phyloP scores from a whole-genome alignment of 192 early-diverging fungal species.

The Paraglomus brasilianum region DNA sequence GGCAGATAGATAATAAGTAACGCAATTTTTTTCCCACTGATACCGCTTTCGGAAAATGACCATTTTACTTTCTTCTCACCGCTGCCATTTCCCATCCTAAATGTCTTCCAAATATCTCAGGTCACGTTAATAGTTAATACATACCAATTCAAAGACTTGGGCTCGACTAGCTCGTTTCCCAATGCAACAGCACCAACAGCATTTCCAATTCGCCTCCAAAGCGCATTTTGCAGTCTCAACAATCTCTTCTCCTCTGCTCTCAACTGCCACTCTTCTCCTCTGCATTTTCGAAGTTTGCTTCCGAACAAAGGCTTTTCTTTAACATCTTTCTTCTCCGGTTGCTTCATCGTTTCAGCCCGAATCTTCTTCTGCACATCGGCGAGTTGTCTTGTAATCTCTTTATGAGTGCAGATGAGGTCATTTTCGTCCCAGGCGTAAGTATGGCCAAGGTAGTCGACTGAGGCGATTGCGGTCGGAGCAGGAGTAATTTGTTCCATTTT shows the following conservation, averaged over 20 bases:
- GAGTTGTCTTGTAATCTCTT: constrained; percentile 12
- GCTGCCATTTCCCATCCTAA: too few species aligned
- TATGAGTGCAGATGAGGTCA: constrained; percentile 20
- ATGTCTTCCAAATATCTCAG: too few species aligned
- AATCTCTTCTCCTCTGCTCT: constrained; percentile 22
- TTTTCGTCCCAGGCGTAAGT: constrained; percentile 14
- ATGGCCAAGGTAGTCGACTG: constrained; percentile 26
- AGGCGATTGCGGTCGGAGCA: not conserved
- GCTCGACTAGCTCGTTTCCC: constrained; percentile 21
- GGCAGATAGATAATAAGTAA: too few species aligned
- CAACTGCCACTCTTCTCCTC: not conserved
- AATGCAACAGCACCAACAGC: constrained; percentile 7
- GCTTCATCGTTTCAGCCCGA: constrained; percentile 14
- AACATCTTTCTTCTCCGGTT: not conserved
- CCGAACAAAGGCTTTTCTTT: not conserved
- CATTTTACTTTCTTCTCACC: too few species aligned
- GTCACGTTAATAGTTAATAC: not conserved
- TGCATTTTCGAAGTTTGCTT: constrained; percentile 1
- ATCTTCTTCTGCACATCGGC: not conserved
- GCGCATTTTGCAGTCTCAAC: constrained; percentile 19
- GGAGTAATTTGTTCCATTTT: constrained; percentile 29
- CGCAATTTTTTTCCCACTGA: too few species aligned
- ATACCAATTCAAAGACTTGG: constrained; percentile 30
- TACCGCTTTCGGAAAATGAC: too few species aligned
- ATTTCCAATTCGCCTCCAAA: constrained; percentile 22